Evolutionary conservation across 352 stramenopile species (phyloP).

Genomic region (Phytopythium chamaehyphon): DNA sequence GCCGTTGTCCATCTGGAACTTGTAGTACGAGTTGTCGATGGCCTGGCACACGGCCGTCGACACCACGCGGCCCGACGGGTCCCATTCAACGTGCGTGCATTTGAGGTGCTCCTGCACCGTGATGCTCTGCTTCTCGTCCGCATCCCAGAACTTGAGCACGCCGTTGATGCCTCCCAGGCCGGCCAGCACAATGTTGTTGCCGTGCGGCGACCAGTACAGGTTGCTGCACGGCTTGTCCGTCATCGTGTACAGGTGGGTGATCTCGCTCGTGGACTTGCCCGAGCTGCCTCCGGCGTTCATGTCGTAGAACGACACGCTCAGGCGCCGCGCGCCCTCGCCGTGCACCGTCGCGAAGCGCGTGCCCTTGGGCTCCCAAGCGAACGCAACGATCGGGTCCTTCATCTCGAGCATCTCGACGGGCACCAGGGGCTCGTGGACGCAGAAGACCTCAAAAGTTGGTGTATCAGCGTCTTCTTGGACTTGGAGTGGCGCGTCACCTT

Average conservation of each 20-base stretch:
- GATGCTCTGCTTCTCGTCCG: slow-evolving; percentile 93
- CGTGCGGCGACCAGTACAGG: slow-evolving; percentile 96
- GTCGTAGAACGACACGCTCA: slow-evolving; percentile 97
- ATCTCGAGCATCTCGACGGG: slow-evolving; percentile 98
- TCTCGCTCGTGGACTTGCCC: slow-evolving; percentile 70
- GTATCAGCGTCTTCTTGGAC: slow-evolving; percentile 98
- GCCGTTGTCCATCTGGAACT: slow-evolving; percentile 99
- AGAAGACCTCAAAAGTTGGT: slow-evolving; percentile 99
- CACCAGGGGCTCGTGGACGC: slow-evolving; percentile 92
- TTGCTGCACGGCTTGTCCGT: slow-evolving; percentile 94
- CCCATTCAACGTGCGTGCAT: slow-evolving; percentile 97
- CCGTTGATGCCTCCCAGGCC: slow-evolving; percentile 94
- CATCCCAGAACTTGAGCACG: slow-evolving; percentile 97
- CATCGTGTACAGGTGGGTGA: slow-evolving; percentile 94
- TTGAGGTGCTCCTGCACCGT: slow-evolving; percentile 98
- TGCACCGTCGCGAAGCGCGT: slow-evolving; percentile 96
- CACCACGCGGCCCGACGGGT: slow-evolving; percentile 95
- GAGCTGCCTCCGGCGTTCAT: slow-evolving; percentile 58
- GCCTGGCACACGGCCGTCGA: slow-evolving; percentile 95
- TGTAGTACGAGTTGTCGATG: slow-evolving; percentile 94
- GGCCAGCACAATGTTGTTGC: slow-evolving; percentile 93
- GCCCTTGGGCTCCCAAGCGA: slow-evolving; percentile 96
- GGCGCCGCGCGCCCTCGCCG: slow-evolving; percentile 89
- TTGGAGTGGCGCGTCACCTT: slow-evolving; percentile 88
- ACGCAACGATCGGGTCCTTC: slow-evolving; percentile 94